Conservation (phyloP, 2,329 filamentous ascomycete species). For the Ciborinia camelliae region DNA sequence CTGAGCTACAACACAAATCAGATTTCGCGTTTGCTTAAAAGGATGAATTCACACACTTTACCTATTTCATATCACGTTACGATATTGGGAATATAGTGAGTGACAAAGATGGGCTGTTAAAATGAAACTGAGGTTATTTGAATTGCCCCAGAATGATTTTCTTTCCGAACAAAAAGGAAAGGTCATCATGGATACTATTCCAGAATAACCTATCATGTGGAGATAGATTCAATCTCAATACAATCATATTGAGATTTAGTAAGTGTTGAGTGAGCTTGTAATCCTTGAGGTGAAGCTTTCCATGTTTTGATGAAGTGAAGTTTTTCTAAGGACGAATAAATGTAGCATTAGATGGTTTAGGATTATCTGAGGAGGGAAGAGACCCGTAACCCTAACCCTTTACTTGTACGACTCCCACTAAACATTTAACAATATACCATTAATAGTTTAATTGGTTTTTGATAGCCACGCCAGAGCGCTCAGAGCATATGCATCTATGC, state of each 20-base stretch:
- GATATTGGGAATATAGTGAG: neutral
- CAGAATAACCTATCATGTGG: too few relatives aligned
- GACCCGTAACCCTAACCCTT: too few relatives aligned
- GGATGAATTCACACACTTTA: neutral
- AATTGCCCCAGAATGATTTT: neutral
- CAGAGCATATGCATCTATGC: conserved; percentile 48
- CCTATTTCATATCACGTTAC: neutral
- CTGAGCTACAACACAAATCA: neutral
- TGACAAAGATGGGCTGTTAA: neutral
- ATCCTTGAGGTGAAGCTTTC: neutral
- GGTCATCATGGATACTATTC: too few relatives aligned
- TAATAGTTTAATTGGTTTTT: neutral
- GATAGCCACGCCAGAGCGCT: conserved; percentile 46
- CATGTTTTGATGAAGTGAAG: neutral
- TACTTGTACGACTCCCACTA: too few relatives aligned
- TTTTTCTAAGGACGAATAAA: neutral
- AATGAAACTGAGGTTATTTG: neutral
- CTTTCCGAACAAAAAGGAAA: neutral
- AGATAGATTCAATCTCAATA: too few relatives aligned
- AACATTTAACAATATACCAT: too few relatives aligned
- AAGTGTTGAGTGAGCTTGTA: too few relatives aligned
- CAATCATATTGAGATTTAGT: too few relatives aligned
- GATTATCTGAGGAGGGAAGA: too few relatives aligned
- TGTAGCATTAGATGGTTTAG: neutral
- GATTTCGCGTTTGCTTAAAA: too few relatives aligned